Evolutionary conservation across 495 filamentous ascomycete species (phyloP).

Genomic region (Echria macrotheca): DNA sequence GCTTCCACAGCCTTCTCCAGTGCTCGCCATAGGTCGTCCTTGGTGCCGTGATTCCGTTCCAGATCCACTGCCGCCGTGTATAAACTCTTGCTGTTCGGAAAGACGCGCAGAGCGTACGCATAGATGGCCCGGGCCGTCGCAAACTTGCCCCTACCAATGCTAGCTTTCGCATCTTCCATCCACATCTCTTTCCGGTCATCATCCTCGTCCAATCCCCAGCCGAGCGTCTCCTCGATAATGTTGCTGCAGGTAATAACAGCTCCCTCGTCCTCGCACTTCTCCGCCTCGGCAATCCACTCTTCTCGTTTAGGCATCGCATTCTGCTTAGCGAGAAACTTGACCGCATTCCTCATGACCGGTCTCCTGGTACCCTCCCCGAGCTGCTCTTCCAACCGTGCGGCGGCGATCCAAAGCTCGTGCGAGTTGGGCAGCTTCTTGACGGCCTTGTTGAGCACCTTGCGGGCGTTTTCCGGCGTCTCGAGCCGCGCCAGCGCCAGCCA

Average conservation of each 20-base stretch:
- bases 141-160: slow-evolving; percentile 71
- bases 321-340: slow-evolving; percentile 82
- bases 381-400: slow-evolving; percentile 86
- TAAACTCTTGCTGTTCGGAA: slow-evolving; percentile 71
- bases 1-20: slow-evolving; percentile 92
- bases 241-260: slow-evolving; percentile 78
- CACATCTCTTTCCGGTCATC: slow-evolving; percentile 93
- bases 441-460: slow-evolving; percentile 90
- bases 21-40: slow-evolving; percentile 74
- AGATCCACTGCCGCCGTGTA: slow-evolving; percentile 90
- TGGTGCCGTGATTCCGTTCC: slow-evolving; percentile 82
- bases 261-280: slow-evolving; percentile 90
- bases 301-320: slow-evolving; percentile 95
- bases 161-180: slow-evolving; percentile 83
- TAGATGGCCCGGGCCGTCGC: slow-evolving; percentile 92
- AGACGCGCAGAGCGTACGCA: slow-evolving; percentile 82
- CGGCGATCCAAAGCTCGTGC: slow-evolving; percentile 94
- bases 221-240: slow-evolving; percentile 89
- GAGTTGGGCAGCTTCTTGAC: slow-evolving; percentile 88
- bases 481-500: slow-evolving; percentile 91
- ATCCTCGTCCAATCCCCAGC: slow-evolving; percentile 91
- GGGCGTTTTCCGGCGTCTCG: slow-evolving; percentile 83
- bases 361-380: slow-evolving; percentile 64
- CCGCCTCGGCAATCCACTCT: slow-evolving; percentile 93
- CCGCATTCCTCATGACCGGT: slow-evolving; percentile 90